These are phyloP conservation scores for Bacterosira constricta DNA, from an alignment of 108 stramenopile genomes.

Conservation along the genomic window DNA sequence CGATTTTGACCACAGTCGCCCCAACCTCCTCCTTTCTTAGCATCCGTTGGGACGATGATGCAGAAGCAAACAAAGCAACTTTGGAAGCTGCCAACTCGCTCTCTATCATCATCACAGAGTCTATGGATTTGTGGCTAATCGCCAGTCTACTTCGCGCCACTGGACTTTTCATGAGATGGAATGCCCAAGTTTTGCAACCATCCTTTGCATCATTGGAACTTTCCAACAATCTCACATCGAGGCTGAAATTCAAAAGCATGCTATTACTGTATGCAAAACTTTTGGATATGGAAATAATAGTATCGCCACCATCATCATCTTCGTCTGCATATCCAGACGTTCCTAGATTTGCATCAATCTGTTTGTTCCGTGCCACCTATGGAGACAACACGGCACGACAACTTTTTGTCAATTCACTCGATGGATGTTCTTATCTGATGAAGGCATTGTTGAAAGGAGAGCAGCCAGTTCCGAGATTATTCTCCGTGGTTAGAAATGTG, in stretches of 20 bases:
- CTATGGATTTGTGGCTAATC: constrained; percentile 1
- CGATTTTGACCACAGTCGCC: constrained; percentile 1
- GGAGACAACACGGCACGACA: constrained; percentile 48
- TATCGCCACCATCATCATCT: constrained; percentile 16
- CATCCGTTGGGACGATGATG: constrained; percentile 8
- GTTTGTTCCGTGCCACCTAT: constrained; percentile 69
- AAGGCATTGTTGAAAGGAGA: constrained; percentile 36
- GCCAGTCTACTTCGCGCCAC: constrained; percentile 30
- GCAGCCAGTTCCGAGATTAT: constrained; percentile 39
- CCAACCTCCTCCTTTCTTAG: neutral
- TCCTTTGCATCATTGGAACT: constrained; percentile 28
- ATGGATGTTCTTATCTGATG: constrained; percentile 40
- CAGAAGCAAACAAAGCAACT: constrained; percentile 30
- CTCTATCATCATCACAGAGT: neutral
- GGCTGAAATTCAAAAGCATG: constrained; percentile 39
- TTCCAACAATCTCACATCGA: constrained; percentile 29
- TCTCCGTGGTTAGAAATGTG: constrained; percentile 63
- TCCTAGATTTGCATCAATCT: constrained; percentile 62
- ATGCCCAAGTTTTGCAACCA: constrained; percentile 4
- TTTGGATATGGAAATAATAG: constrained; percentile 8
- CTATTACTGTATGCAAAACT: constrained; percentile 29
- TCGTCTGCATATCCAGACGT: too few relatives aligned
- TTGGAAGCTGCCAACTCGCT: neutral
- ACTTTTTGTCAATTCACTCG: constrained; percentile 48
- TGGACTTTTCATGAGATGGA: constrained; percentile 44